These are phyloP conservation scores for Patellaria atrata DNA, from an alignment of 495 filamentous ascomycete species.

Conservation along the genomic window DNA sequence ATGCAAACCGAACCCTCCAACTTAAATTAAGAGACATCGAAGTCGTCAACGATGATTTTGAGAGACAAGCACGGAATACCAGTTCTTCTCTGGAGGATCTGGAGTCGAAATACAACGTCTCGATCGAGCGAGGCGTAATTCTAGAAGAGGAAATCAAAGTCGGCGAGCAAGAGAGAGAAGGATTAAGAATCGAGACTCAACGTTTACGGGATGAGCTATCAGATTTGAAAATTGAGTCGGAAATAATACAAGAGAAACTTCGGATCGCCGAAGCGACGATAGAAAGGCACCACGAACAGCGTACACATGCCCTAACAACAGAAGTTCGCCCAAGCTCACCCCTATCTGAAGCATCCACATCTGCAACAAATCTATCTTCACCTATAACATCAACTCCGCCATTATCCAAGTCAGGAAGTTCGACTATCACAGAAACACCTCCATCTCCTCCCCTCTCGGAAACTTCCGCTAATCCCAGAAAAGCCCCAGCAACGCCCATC, in stretches of 20 bases:
- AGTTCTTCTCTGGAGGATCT: conserved; percentile 91
- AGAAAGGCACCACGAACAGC: conserved; percentile 33
- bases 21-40: conserved; percentile 84
- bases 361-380: conserved; percentile 26
- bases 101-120: conserved; percentile 89
- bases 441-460: conserved; percentile 45
- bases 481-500: conserved; percentile 28
- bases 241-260: conserved; percentile 87
- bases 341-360: conserved; percentile 33
- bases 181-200: conserved; percentile 75
- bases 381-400: conserved; percentile 39
- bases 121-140: conserved; percentile 83
- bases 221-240: conserved; percentile 85
- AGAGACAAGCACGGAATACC: conserved; percentile 86
- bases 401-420: conserved; percentile 59
- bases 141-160: conserved; percentile 85
- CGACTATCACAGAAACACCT: conserved; percentile 36
- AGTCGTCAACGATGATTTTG: conserved; percentile 95
- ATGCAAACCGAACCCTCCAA: conserved; percentile 65
- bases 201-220: conserved; percentile 77
- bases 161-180: conserved; percentile 82
- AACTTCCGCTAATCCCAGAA: conserved; percentile 18
- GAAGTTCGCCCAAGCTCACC: conserved; percentile 29
- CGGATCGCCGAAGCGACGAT: conserved; percentile 46
- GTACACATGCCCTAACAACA: conserved; percentile 34